Conservation (phyloP, 106 monocot species). For the Acanthochlamys bracteata region DNA sequence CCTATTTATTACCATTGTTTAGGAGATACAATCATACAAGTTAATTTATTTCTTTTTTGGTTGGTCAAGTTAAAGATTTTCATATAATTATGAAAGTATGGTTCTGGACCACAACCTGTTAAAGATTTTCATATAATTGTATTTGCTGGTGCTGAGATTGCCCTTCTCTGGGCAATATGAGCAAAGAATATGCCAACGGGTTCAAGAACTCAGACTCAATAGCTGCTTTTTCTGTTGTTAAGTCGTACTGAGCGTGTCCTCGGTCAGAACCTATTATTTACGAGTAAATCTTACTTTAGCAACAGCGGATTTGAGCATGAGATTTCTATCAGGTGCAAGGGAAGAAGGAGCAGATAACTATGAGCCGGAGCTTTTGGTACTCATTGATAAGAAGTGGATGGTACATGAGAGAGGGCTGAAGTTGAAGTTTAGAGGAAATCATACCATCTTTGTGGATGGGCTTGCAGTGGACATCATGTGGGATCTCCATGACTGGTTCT, state of each 20-base stretch:
- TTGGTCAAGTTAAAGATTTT: no score
- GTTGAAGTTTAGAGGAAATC: conserved; percentile 77
- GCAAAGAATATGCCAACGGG: conserved; percentile 1
- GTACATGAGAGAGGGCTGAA: conserved; percentile 41
- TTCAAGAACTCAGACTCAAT: not conserved
- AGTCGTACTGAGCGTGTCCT: conserved; percentile 32
- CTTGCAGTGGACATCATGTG: conserved; percentile 77
- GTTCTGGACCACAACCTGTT: not conserved
- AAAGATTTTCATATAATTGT: not conserved
- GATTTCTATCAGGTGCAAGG: conserved; percentile 31
- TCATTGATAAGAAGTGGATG: conserved; percentile 60
- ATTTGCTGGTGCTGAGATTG: not conserved
- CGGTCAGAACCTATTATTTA: not conserved
- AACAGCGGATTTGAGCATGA: conserved; percentile 43
- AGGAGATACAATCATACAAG: no score
- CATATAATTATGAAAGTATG: conserved; percentile 1
- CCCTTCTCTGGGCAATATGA: not conserved
- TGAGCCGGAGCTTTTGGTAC: conserved; percentile 51
- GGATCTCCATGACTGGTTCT: conserved; percentile 66
- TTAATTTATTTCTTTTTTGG: no score
- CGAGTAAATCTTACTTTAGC: conserved; percentile 31
- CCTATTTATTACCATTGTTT: no score
- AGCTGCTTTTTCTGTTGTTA: conserved; percentile 16
- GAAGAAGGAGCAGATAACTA: conserved; percentile 11
- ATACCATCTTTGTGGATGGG: conserved; percentile 63